Evolutionary conservation across 306 rosid genomes (phyloP), one percentile per base, ranked within the genome.

Genomic region (Fragaria iinumae): DNA sequence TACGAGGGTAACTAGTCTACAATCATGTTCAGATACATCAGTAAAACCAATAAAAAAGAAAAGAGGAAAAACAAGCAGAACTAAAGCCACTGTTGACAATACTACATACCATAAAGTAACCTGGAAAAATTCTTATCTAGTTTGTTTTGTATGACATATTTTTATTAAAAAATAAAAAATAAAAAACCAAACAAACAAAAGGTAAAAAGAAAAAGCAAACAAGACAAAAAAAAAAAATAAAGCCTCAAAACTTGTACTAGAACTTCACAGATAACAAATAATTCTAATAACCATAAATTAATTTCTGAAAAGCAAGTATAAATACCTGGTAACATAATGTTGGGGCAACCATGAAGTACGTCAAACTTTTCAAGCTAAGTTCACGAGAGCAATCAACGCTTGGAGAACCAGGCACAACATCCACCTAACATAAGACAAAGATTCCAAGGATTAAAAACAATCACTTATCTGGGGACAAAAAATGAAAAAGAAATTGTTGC

Each of bases 261-360:
- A 36, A 21, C 77, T 72, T 72, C 13, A 53, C 8, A 8, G 38
- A 18, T 10, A 52, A 48, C 18, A 16, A 13, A 49, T 13, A 49
- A 14, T 13, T 2, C 16, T 4, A 20, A 52, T 52, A 45, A 41
- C 12, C 2, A 9, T 14, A 25, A 36, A 4, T 50, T 50, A 6
- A 50, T 38, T 32, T 55, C 39, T 44, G 18, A 27, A 68, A 73
- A 43, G 41, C 65, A 7, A 79, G 67, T 27, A 45, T 57, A 77
- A 77, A 38, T 83, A 96, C 99, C 99, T 96, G 99, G 84, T 93
- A 96, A 80, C 99, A 96, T 78, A 93, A 83, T 41, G 98, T 96
- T 73, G 98, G 99, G 71, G 99, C 98, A 84, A 91, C 93, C 93
- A 96, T 93, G 85, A 96, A 96, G 88, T 96, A 96, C 32, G 75